Conservation (phyloP, 2,329 filamentous ascomycete species). For the Penicillium sp. region DNA sequence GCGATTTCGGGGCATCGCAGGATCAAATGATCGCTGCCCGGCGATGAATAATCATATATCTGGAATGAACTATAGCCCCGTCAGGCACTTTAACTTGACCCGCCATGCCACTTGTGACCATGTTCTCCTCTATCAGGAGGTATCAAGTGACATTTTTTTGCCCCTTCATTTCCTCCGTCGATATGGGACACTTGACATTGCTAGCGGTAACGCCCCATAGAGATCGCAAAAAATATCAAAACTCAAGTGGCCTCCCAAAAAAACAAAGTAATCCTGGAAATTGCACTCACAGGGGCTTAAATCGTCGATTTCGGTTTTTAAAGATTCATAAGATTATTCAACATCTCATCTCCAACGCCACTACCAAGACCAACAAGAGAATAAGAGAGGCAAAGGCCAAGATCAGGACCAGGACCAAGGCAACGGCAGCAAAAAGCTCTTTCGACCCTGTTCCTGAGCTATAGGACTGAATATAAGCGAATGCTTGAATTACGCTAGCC, state of each 20-base stretch:
- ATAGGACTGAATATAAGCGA: background rate
- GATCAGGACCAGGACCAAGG: background rate
- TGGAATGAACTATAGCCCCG: background rate
- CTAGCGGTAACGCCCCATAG: background rate
- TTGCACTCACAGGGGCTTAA: background rate
- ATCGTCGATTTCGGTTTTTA: background rate
- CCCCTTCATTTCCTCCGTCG: background rate
- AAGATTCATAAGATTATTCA: background rate
- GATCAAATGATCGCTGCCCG: background rate
- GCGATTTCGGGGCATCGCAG: background rate
- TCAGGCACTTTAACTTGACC: background rate
- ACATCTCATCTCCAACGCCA: background rate
- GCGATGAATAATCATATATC: background rate
- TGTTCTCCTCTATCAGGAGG: background rate
- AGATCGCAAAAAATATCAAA: background rate
- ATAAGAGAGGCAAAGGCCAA: background rate
- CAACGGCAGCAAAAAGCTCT: background rate
- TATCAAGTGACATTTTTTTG: background rate
- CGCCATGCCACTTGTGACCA: background rate
- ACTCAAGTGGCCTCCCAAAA: no score
- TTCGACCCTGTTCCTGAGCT: background rate
- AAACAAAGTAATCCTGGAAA: background rate
- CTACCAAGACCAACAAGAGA: background rate
- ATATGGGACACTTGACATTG: background rate
- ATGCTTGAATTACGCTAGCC: background rate